Percentiles rank a stretch among this genome's conserved stretches.
Evolutionary conservation across 352 stramenopile genomes (phyloP).

Genomic region (Phytophthora foliorum): DNA sequence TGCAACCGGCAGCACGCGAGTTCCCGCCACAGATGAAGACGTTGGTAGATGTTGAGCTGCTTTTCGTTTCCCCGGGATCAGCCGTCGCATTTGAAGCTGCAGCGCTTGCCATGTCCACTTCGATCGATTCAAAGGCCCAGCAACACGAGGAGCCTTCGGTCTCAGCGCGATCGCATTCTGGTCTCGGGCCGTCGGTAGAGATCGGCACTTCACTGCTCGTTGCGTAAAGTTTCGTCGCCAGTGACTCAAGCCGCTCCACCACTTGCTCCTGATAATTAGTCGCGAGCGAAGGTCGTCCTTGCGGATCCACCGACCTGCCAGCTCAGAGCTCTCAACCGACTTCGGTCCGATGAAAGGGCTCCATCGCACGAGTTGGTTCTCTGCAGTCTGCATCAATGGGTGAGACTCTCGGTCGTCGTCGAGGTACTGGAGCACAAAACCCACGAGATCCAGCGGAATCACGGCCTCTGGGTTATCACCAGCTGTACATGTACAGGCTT

Average conservation of each 20-base stretch:
- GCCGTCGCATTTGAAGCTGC: slow-evolving; percentile 5
- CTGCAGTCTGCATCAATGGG: slow-evolving; percentile 22
- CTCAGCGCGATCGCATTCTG: not conserved
- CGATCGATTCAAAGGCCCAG: not conserved
- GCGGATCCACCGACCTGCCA: slow-evolving; percentile 24
- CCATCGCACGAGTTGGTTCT: slow-evolving; percentile 31
- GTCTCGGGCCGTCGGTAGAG: not conserved
- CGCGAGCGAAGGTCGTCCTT: slow-evolving; percentile 28
- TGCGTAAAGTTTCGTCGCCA: slow-evolving; percentile 13
- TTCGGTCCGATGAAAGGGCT: slow-evolving; percentile 12
- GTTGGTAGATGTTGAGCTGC: slow-evolving; percentile 1
- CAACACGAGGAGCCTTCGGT: not conserved
- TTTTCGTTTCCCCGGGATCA: not conserved
- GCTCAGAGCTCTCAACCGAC: slow-evolving; percentile 9
- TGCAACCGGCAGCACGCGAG: slow-evolving; percentile 21
- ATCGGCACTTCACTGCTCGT: slow-evolving; percentile 9
- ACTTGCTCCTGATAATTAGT: slow-evolving; percentile 17
- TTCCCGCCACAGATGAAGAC: slow-evolving; percentile 8
- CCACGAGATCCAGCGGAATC: slow-evolving; percentile 24
- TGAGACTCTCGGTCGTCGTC: slow-evolving; percentile 17
- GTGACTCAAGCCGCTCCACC: slow-evolving; percentile 2
- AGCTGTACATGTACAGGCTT: slow-evolving; percentile 25
- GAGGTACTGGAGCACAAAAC: slow-evolving; percentile 31
- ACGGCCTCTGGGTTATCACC: slow-evolving; percentile 10
- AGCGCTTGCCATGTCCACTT: slow-evolving; percentile 10